Percentiles rank a stretch among this genome's conserved stretches.
Conservation (phyloP, 805 yeast genomes). For the Lachancea kluyveri region DNA sequence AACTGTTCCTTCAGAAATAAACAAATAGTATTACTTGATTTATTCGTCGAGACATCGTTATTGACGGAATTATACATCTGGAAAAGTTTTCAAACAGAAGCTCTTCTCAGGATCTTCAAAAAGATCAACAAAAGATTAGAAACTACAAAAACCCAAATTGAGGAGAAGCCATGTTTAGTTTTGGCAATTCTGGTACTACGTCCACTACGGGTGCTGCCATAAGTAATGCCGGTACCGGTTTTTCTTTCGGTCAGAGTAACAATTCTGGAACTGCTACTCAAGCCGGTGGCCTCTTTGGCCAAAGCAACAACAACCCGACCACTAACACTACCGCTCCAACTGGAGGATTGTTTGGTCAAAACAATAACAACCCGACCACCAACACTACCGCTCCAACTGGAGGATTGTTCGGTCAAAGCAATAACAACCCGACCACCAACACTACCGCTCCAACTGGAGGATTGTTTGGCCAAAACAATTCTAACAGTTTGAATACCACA, state of each 20-base stretch:
- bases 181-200: constrained; percentile 20
- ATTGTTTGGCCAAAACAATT: constrained; percentile 32
- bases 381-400: constrained; percentile 13
- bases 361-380: constrained; percentile 9
- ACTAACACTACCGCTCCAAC: constrained; percentile 12
- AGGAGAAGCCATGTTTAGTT: constrained; percentile 23
- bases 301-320: constrained; percentile 10
- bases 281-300: constrained; percentile 31
- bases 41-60: too few species aligned
- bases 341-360: constrained; percentile 30
- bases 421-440: constrained; percentile 10
- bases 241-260: constrained; percentile 15
- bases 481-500: constrained; percentile 4
- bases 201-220: constrained; percentile 11
- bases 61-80: too few species aligned
- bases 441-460: constrained; percentile 27
- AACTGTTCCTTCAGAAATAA: too few species aligned
- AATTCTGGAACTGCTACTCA: constrained; percentile 4
- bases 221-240: constrained; percentile 8
- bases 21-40: too few species aligned
- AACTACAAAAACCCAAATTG: too few species aligned
- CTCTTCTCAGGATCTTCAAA: too few species aligned
- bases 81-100: too few species aligned
- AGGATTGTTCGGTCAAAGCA: constrained; percentile 27
- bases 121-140: too few species aligned